Evolutionary conservation across 805 yeast genomes (phyloP), one percentile per base, ranked within the genome.

Genomic region (Pichia scutulata): DNA sequence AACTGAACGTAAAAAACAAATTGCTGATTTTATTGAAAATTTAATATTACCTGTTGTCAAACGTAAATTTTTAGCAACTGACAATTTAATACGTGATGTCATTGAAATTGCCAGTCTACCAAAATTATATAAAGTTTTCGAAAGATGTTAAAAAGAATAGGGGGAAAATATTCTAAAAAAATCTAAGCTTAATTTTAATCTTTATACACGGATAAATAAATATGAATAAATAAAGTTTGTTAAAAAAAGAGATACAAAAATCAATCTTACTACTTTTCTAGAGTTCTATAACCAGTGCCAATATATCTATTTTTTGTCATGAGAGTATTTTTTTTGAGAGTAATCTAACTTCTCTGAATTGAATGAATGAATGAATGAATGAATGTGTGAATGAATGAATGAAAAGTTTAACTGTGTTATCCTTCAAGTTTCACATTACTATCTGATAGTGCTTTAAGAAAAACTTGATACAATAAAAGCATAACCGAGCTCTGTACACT

Each of bases 401-500:
- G n/a, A 28, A 28, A 28, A 28, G 14, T 28, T n/a, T 28, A 28
- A 13, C 7, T 28, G 14, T 28, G 33, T 28, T 28, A 28, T 13
- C 33, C 33, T 28, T 28, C 33, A 28, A 28, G 33, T 13, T 28
- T 28, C 12, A n/a, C 9, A 3, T 28, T n/a, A 28, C n/a, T 28
- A 28, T 13, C 33, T 13, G 62, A 51, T 2, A 84, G 67, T 28
- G 73, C 68, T 57, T 80, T 80, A 60, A 92, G 70, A 3, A 92
- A 75, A 41, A 81, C 71, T 66, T 93, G 99, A 67, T 93, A 93
- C 39, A 90, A 71, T 55, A 92, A 71, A 49, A 93, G 74, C 98
- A 93, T 92, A 44, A 93, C 84, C 57, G 96, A 86, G 66, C 96
- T 87, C 66, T 93, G 99, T 19, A 90, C 72, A 55, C 95, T 86